Percentiles rank a stretch among this genome's conserved stretches.
Evolutionary conservation across 257 asterid species (phyloP).

Genomic region (Misopates orontium): DNA sequence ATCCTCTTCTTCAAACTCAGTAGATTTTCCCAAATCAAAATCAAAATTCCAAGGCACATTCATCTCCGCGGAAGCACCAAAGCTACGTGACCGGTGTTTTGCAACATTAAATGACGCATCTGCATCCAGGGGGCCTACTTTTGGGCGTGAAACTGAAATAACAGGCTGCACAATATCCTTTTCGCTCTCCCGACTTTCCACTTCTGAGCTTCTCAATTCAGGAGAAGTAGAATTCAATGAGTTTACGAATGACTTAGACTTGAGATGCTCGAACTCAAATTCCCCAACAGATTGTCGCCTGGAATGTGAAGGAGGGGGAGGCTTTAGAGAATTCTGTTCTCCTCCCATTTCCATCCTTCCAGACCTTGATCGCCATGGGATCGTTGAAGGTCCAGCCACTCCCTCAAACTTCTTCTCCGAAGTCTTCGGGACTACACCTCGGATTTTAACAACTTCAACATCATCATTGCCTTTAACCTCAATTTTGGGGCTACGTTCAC

Average conservation of each 20-base stretch:
- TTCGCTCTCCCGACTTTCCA: slow-evolving; percentile 30
- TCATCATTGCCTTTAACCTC: slow-evolving; percentile 32
- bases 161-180: slow-evolving; percentile 24
- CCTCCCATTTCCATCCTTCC: slow-evolving; percentile 42
- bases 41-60: slow-evolving; percentile 28
- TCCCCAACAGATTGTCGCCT: slow-evolving; percentile 66
- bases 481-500: slow-evolving; percentile 18
- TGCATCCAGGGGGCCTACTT: slow-evolving; percentile 26
- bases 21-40: slow-evolving; percentile 21
- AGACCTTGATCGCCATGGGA: slow-evolving; percentile 57
- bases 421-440: slow-evolving; percentile 57
- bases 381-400: slow-evolving; percentile 36
- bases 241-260: slow-evolving; percentile 34
- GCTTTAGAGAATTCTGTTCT: slow-evolving; percentile 27
- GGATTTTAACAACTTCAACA: slow-evolving; percentile 35
- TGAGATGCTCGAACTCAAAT: slow-evolving; percentile 48
- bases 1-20: slow-evolving; percentile 33
- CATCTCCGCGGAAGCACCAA: slow-evolving; percentile 41
- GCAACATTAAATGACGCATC: slow-evolving; percentile 27
- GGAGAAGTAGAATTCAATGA: slow-evolving; percentile 36
- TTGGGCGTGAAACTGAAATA: slow-evolving; percentile 28
- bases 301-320: slow-evolving; percentile 30
- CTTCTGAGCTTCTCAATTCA: slow-evolving; percentile 29
- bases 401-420: slow-evolving; percentile 65
- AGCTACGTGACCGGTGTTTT: slow-evolving; percentile 30